phyloP scores from a whole-genome alignment of 2,329 filamentous ascomycete genomes.

The Monosporascus sp. region DNA sequence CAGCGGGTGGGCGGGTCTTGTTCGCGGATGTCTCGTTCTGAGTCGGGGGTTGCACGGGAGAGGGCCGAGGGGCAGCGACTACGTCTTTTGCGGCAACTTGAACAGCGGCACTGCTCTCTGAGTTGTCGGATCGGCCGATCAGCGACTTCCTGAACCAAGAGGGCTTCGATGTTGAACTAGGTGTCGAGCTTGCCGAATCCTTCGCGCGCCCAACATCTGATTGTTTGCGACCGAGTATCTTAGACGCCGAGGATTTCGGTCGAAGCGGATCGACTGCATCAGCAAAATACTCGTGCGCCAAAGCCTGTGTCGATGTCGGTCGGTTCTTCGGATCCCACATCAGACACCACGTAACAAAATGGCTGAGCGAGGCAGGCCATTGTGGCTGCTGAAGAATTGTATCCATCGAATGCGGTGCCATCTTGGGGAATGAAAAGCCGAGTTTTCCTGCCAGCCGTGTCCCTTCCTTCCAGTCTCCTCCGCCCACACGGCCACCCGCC shows the following conservation, averaged over 20 bases:
- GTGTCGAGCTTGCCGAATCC: slow-evolving; percentile 51
- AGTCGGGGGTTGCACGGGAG: slow-evolving; percentile 22
- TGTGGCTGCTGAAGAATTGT: slow-evolving; percentile 85
- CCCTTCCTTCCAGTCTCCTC: slow-evolving; percentile 96
- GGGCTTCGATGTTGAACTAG: slow-evolving; percentile 67
- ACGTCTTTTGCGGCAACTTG: slow-evolving; percentile 43
- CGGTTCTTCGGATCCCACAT: slow-evolving; percentile 97
- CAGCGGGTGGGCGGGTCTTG: slow-evolving; percentile 49
- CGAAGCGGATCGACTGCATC: slow-evolving; percentile 89
- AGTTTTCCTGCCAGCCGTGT: slow-evolving; percentile 89
- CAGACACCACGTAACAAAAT: slow-evolving; percentile 97
- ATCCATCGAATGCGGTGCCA: slow-evolving; percentile 96
- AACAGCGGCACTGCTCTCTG: slow-evolving; percentile 49
- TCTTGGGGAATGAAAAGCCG: slow-evolving; percentile 98
- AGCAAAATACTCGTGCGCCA: slow-evolving; percentile 89
- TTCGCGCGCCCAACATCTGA: slow-evolving; percentile 73
- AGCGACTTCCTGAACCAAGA: slow-evolving; percentile 97
- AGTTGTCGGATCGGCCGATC: slow-evolving; percentile 66
- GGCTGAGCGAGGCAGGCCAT: slow-evolving; percentile 81
- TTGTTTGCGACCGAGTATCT: slow-evolving; percentile 81
- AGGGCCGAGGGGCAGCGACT: slow-evolving; percentile 30
- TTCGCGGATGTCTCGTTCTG: slow-evolving; percentile 33
- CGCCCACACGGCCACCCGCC: slow-evolving; percentile 76
- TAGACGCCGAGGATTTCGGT: slow-evolving; percentile 84
- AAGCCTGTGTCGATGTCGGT: slow-evolving; percentile 88